Percentiles rank a stretch among this genome's conserved stretches.
phyloP scores from a whole-genome alignment of 2,329 filamentous ascomycete species.

The Celoporthe dispersa region DNA sequence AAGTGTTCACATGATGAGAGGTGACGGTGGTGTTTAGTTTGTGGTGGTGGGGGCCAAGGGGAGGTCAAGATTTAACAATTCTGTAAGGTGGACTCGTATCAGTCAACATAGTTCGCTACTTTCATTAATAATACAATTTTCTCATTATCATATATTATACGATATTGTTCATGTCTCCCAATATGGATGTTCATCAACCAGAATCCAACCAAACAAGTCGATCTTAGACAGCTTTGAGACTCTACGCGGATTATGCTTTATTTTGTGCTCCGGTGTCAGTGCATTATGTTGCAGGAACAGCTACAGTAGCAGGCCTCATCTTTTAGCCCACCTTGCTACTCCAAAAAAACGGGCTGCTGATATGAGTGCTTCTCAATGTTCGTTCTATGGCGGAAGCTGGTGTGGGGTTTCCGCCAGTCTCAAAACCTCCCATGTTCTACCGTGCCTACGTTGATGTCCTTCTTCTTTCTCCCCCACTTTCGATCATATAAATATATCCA shows the following conservation, averaged over 20 bases:
- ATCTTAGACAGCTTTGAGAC: neutral
- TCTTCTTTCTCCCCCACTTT: neutral
- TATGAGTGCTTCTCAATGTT: neutral
- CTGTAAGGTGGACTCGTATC: neutral
- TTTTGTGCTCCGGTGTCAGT: neutral
- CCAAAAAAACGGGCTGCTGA: neutral
- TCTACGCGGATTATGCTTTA: neutral
- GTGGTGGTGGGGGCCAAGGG: neutral
- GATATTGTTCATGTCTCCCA: neutral
- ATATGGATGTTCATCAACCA: neutral
- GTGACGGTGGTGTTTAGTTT: neutral
- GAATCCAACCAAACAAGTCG: neutral
- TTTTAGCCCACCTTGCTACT: neutral
- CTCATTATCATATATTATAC: neutral
- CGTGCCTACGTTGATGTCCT: neutral
- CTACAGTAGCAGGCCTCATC: neutral
- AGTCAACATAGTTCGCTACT: neutral
- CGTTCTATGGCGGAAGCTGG: neutral
- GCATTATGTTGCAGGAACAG: neutral
- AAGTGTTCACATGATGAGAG: neutral
- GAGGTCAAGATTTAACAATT: neutral
- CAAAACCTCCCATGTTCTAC: neutral
- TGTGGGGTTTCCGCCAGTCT: slow-evolving; percentile 7
- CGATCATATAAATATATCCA: neutral
- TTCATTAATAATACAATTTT: neutral